Evolutionary conservation across 164 flowering plant species (phyloP), one percentile per base, ranked within the genome.

Genomic region (Kingdonia uniflora): DNA sequence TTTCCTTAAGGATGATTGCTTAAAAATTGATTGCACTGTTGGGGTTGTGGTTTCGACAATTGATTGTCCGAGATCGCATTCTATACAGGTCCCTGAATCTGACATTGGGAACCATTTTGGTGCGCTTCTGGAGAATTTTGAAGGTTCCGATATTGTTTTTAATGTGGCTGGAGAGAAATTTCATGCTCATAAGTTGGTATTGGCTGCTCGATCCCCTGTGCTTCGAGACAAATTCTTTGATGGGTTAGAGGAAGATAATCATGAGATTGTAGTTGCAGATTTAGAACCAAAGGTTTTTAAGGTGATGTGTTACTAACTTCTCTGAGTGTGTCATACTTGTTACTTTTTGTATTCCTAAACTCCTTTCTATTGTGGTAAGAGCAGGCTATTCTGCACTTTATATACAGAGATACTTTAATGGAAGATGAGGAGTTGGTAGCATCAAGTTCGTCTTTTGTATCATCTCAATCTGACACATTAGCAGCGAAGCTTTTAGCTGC

Each of bases 381-480:
- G 48, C 76, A 91, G 98, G 98, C 98, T 24, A 68, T 91, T 74
- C 76, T 91, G 58, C 86, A 88, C 54, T 91, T 79, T 45, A 78
- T 91, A 43, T 91, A 91, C 72, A 70, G 68, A 67, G 98, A 91
- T 66, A 55, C 72, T 45, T 78, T 91, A 43, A 54, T 65, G 6
- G 87, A 79, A 57, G 96, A 91, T 21, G 87, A 71, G 21, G 92
- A 80, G 48, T 54, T 72, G 57, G 39, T 55, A 19, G 59, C 62
- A 6, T 71, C 95, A 39, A 64, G 79, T 62, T 76, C 88, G 57
- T 75, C 79, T 57, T 67, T 56, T 52, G 37, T 24, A 53, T 57
- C 81, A 46, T 70, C 80, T 58, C 64, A 69, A 41, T 57, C 73
- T 48, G 90, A 91, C 45, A 68, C 87, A 29, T 67, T 88, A 48